Percentiles rank a stretch among this genome's conserved stretches.
These are phyloP conservation scores for Diutina pseudorugosa DNA, from an alignment of 1,139 yeast genomes.

Conservation along the genomic window DNA sequence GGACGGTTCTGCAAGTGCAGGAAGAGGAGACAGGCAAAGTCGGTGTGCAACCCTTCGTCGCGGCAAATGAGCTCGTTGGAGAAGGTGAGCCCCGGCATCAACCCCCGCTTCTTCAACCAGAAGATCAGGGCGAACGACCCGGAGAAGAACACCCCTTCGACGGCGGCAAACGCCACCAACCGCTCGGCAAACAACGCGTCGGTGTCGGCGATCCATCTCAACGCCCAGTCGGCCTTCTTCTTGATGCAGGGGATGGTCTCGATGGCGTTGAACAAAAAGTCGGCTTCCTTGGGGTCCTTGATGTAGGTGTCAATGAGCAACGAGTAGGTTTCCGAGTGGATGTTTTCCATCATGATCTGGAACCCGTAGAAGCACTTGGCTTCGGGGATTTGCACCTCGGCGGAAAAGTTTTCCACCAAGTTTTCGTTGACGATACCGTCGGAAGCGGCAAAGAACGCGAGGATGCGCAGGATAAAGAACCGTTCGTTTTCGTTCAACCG, in stretches of 20 bases:
- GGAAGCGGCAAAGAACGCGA: constrained; percentile 97
- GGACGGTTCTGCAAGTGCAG: constrained; percentile 91
- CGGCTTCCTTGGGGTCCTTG: constrained; percentile 88
- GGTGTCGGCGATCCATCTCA: constrained; percentile 86
- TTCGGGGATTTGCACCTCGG: constrained; percentile 95
- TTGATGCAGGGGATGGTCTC: constrained; percentile 89
- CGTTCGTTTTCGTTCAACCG: constrained; percentile 79
- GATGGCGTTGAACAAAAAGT: constrained; percentile 82
- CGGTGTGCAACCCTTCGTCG: constrained; percentile 98
- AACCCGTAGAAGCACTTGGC: constrained; percentile 98
- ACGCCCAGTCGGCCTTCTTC: constrained; percentile 97
- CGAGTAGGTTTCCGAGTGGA: constrained; percentile 95
- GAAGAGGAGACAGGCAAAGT: constrained; percentile 90
- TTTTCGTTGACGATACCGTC: constrained; percentile 98
- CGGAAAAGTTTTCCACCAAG: constrained; percentile 90
- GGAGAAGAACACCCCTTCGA: constrained; percentile 95
- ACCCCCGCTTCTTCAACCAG: constrained; percentile 96
- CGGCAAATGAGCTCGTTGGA: constrained; percentile 94
- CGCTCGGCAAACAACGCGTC: constrained; percentile 90
- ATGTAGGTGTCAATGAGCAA: constrained; percentile 87
- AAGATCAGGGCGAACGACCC: constrained; percentile 97
- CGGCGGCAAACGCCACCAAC: constrained; percentile 96
- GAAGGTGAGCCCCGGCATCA: constrained; percentile 97
- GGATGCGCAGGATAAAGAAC: constrained; percentile 77
- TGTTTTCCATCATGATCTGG: constrained; percentile 99